These are phyloP conservation scores for Davidsoniella eucalypti DNA, from an alignment of 2,329 filamentous ascomycete genomes.

Conservation along the genomic window DNA sequence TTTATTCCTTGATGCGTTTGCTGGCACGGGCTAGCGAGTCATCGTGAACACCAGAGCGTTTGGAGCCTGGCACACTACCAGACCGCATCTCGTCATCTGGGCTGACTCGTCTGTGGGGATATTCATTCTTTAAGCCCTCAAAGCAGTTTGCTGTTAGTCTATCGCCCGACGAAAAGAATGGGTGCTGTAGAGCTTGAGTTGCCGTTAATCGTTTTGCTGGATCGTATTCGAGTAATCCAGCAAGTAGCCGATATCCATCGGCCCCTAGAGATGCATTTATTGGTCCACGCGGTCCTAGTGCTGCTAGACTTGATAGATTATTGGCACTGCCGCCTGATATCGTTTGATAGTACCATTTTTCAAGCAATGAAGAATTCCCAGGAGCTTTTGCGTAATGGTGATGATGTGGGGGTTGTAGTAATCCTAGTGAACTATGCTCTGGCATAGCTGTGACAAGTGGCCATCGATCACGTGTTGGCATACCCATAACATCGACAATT, in stretches of 20 bases:
- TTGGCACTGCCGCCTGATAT: conserved; percentile 40
- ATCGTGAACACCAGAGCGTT: conserved; percentile 71
- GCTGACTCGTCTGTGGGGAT: conserved; percentile 77
- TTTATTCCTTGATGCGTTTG: conserved; percentile 43
- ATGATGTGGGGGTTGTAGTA: conserved; percentile 18
- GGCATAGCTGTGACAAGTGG: conserved; percentile 71
- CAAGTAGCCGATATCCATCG: conserved; percentile 70
- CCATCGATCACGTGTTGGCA: conserved; percentile 82
- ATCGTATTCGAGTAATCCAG: conserved; percentile 79
- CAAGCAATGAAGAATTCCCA: conserved; percentile 35
- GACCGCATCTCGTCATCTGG: conserved; percentile 93
- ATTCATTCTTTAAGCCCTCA: conserved; percentile 73
- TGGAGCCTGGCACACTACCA: conserved; percentile 75
- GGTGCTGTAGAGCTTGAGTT: conserved; percentile 72
- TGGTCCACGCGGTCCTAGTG: too few species aligned
- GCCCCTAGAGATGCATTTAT: conserved; percentile 40
- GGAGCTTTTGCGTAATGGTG: conserved; percentile 18
- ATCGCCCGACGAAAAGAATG: conserved; percentile 67
- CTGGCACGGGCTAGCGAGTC: conserved; percentile 49
- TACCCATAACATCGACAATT: conserved; percentile 89
- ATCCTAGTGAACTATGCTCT: conserved; percentile 55
- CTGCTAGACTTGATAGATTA: conserved; percentile 22
- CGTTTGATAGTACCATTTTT: conserved; percentile 65
- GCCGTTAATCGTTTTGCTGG: conserved; percentile 78
- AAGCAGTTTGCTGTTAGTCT: conserved; percentile 73